Evolutionary conservation across 106 monocot species (phyloP).

Genomic region (Alisma plantagoaquatica): DNA sequence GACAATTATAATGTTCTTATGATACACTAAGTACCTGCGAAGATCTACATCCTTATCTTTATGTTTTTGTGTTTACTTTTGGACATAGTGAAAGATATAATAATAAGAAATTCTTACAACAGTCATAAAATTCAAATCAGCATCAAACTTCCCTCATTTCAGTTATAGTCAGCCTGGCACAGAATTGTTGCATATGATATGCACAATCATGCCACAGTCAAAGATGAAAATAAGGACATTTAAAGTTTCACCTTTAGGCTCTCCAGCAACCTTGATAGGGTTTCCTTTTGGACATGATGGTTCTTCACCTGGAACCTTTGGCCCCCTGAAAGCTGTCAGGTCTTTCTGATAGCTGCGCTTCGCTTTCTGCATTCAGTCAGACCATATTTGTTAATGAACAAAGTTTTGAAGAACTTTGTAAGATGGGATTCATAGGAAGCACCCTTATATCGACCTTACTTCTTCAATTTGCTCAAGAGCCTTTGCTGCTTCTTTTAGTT

Average conservation of each 20-base stretch:
- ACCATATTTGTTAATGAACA: neutral
- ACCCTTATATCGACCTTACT: constrained; percentile 27
- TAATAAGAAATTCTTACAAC: no score
- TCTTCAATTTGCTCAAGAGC: constrained; percentile 90
- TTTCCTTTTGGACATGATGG: neutral
- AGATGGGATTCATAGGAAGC: neutral
- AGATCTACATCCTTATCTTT: no score
- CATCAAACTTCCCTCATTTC: no score
- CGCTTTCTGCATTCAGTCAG: constrained; percentile 63
- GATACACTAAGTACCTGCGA: no score
- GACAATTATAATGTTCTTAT: no score
- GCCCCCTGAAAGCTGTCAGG: constrained; percentile 45
- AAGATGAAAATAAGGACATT: neutral
- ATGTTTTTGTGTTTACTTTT: no score
- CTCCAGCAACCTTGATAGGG: constrained; percentile 8
- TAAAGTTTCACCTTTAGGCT: constrained; percentile 17
- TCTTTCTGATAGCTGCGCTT: constrained; percentile 89
- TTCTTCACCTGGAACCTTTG: constrained; percentile 11
- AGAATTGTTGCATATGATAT: no score
- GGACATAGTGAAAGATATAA: no score
- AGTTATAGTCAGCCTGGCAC: no score
- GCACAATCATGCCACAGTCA: no score
- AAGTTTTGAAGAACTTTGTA: neutral
- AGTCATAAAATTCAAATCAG: no score
- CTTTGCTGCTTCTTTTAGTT: constrained; percentile 57